Percentiles rank a stretch among this genome's conserved stretches.
Conservation (phyloP, 768 basidiomycete genomes). For the Tylopilus vinaceipallidus region DNA sequence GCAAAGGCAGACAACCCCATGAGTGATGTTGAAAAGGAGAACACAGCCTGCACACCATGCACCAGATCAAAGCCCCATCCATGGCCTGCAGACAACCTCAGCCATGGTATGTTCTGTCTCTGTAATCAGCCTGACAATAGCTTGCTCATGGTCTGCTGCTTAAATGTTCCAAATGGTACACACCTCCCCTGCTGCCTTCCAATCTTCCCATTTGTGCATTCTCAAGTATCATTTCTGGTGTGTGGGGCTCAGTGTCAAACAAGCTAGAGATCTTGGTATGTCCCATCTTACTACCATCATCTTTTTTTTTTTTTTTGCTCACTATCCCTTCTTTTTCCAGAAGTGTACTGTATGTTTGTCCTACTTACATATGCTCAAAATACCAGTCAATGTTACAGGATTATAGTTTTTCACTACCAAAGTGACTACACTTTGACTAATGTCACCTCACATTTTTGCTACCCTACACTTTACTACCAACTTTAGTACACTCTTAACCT, state of each 20-base stretch:
- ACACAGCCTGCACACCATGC: slow-evolving; percentile 16
- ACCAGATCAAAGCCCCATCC: slow-evolving; percentile 24
- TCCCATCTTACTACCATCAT: slow-evolving; percentile 16
- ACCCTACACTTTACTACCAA: no score
- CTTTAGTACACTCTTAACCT: no score
- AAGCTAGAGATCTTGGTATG: slow-evolving; percentile 81
- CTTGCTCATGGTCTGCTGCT: slow-evolving; percentile 77
- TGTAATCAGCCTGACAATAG: slow-evolving; percentile 74
- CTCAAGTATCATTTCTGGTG: slow-evolving; percentile 87
- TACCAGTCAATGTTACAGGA: slow-evolving; percentile 62
- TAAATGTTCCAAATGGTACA: slow-evolving; percentile 71
- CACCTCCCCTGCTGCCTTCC: slow-evolving; percentile 1
- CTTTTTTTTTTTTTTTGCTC: slow-evolving; percentile 1
- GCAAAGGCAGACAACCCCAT: slow-evolving; percentile 13
- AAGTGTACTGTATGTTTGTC: slow-evolving; percentile 59
- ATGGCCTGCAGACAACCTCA: slow-evolving; percentile 18
- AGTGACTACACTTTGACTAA: no score
- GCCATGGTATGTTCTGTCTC: slow-evolving; percentile 42
- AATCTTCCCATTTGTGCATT: slow-evolving; percentile 3
- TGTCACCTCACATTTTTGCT: no score
- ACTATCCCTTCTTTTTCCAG: slow-evolving; percentile 37
- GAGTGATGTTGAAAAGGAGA: slow-evolving; percentile 35
- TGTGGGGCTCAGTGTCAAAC: slow-evolving; percentile 55
- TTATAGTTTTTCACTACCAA: no score
- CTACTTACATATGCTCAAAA: slow-evolving; percentile 53